Evolutionary conservation across 257 asterid species (phyloP), one percentile per base, ranked within the genome.

Genomic region (Handroanthus guayacan): DNA sequence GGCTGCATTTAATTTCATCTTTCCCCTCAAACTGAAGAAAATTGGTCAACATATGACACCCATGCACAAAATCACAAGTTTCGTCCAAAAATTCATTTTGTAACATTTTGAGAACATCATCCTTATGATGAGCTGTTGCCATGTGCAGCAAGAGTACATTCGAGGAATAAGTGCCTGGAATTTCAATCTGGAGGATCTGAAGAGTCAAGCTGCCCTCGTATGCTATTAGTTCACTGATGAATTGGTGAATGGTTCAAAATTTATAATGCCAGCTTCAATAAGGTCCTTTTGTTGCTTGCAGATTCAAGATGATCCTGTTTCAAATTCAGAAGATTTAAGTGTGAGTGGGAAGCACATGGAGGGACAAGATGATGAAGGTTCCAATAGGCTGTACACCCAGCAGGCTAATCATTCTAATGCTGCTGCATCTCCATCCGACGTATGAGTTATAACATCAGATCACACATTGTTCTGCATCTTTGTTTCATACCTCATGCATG

Each of bases 91-190:
- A 62, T 54, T 20, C 31, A 36, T 17, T n/a, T 4, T 44, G 34
- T 51, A 43, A 39, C 75, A 55, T 61, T 51, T 13, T 71, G 54
- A 45, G 68, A n/a, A 62, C 73, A 25, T 39, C 25, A 36, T 14
- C 74, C 71, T 77, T 45, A 57, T 67, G 48, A 70, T 71, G 75
- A 67, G 56, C 18, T 67, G 47, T 67, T 82, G 17, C 45, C 11
- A 8, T 79, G 76, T 82, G 89, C 96, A 94, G 98, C 92, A 92
- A 92, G 98, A 94, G 85, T 94, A 94, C 77, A 94, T 94, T 66
- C 90, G 98, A 79, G 98, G 98, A 72, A 88, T 94, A 82, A 94
- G 97, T 83, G 97, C 97, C 9, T 94, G 98, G 98, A 94, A 94
- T 81, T 94, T 94, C 87, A 90, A 94, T 79, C 87, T 92, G 75